A percentile compares a stretch with the other conserved stretches of the same genome.
These are phyloP conservation scores for Nasturtium officinale DNA, from an alignment of 345 rosid genomes.

Conservation along the genomic window DNA sequence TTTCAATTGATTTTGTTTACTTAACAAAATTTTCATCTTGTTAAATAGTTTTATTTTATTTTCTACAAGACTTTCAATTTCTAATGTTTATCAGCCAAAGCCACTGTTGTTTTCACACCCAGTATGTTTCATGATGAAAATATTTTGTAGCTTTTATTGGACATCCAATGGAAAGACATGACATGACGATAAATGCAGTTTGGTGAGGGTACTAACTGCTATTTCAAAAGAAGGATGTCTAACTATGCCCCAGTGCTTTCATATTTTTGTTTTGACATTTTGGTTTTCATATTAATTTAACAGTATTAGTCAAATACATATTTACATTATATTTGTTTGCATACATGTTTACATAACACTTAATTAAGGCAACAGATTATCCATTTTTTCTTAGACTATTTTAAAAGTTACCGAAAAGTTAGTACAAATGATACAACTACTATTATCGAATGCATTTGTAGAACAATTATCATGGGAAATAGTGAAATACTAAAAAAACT, in stretches of 20 bases:
- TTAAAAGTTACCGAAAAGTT: background rate
- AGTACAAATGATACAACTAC: background rate
- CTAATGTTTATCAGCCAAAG: background rate
- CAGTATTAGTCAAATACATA: background rate
- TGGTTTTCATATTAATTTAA: background rate
- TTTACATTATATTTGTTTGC: background rate
- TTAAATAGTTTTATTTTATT: background rate
- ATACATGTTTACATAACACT: background rate
- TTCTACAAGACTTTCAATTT: background rate
- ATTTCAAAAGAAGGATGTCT: background rate
- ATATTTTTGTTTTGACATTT: background rate
- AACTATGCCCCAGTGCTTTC: conserved; percentile 32
- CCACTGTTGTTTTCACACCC: background rate
- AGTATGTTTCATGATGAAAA: background rate
- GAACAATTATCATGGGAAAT: background rate
- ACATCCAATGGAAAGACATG: conserved; percentile 17
- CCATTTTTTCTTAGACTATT: background rate
- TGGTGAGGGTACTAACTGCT: conserved; percentile 27
- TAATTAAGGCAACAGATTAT: too few species aligned
- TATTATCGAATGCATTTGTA: background rate
- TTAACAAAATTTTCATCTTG: background rate
- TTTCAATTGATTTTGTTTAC: background rate
- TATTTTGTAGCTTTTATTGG: background rate
- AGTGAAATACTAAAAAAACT: background rate
- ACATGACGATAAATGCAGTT: conserved; percentile 15